phyloP scores from a whole-genome alignment of 345 rosid species.

The Psidium guajava region DNA sequence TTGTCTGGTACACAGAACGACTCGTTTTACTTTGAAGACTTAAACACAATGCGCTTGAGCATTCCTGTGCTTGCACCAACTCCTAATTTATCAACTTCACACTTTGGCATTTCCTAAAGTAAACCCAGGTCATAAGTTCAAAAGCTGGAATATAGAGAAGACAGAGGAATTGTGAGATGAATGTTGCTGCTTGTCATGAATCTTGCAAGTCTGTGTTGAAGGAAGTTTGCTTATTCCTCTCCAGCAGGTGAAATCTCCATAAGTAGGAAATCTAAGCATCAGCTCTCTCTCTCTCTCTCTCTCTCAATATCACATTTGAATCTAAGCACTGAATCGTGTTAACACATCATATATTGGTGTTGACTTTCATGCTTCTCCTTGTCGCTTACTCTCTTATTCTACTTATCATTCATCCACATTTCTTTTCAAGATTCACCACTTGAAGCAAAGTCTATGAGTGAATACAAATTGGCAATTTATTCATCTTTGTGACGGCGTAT shows the following conservation, averaged over 20 bases:
- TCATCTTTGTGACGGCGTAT: background rate
- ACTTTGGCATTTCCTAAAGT: background rate
- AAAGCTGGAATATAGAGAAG: background rate
- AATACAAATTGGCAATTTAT: background rate
- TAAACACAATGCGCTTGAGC: background rate
- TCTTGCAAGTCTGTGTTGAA: background rate
- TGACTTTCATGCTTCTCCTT: background rate
- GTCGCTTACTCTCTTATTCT: background rate
- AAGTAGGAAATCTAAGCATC: background rate
- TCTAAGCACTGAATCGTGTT: background rate
- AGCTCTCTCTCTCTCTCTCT: too few relatives aligned
- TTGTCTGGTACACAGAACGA: background rate
- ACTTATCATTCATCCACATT: background rate
- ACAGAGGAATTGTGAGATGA: background rate
- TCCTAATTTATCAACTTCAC: background rate
- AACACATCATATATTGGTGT: background rate
- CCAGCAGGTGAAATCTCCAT: background rate
- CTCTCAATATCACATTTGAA: background rate
- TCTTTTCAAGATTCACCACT: background rate
- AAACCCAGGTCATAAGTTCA: background rate
- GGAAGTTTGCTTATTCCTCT: background rate
- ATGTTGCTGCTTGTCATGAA: background rate
- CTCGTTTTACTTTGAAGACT: background rate
- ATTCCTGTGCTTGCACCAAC: background rate
- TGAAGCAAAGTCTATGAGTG: background rate